Conservation (phyloP, 148 eudicot species). For the Drosera capensis region DNA sequence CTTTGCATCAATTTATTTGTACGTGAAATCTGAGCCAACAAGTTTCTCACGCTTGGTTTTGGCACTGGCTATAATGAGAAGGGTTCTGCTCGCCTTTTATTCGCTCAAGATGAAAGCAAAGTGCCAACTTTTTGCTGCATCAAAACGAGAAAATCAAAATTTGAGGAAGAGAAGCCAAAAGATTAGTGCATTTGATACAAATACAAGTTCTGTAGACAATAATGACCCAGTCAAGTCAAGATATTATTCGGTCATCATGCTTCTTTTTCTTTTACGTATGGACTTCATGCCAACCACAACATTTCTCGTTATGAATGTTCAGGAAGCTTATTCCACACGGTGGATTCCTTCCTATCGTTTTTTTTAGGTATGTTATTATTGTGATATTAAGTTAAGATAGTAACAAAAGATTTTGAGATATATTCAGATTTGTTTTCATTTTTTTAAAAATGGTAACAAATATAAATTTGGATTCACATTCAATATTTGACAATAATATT, state of each 20-base stretch:
- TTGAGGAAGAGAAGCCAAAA: conserved; percentile 34
- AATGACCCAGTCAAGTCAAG: conserved; percentile 14
- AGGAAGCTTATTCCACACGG: too few species aligned
- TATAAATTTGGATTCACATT: too few species aligned
- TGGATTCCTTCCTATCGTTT: neutral
- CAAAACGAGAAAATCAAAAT: conserved; percentile 22
- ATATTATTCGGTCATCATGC: conserved; percentile 22
- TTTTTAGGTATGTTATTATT: neutral
- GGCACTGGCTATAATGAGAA: conserved; percentile 17
- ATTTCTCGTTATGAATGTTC: conserved; percentile 87
- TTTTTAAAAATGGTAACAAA: too few species aligned
- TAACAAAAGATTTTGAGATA: too few species aligned
- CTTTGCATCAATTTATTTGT: conserved; percentile 39
- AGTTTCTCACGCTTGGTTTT: conserved; percentile 63
- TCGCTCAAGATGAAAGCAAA: conserved; percentile 9
- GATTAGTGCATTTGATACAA: conserved; percentile 11
- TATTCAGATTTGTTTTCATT: too few species aligned
- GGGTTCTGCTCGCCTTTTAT: conserved; percentile 8
- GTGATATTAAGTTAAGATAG: too few species aligned
- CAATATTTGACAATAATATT: too few species aligned
- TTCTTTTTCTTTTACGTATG: conserved; percentile 72
- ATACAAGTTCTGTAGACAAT: conserved; percentile 11
- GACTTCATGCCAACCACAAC: conserved; percentile 74
- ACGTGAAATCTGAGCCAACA: conserved; percentile 35
- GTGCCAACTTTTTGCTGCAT: conserved; percentile 6